Conservation (phyloP, 768 basidiomycete species). For the Chalciporus pseudorubinellus region DNA sequence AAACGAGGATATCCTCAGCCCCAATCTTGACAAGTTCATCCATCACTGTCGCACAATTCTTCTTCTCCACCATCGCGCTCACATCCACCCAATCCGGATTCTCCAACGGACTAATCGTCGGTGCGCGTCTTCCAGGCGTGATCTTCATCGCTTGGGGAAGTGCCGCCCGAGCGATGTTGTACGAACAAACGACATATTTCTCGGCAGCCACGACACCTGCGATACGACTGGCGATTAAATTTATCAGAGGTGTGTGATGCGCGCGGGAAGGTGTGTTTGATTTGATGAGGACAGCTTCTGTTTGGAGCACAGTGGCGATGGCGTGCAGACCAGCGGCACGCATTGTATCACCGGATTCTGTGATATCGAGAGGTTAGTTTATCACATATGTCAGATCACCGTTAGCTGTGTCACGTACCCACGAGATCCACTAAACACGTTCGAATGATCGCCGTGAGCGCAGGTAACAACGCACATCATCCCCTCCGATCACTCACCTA, state of each 20-base stretch:
- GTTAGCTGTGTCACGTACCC: constrained; percentile 54
- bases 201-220: constrained; percentile 87
- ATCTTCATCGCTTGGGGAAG: constrained; percentile 62
- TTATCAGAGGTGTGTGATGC: constrained; percentile 62
- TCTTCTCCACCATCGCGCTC: constrained; percentile 89
- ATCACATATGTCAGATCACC: neutral
- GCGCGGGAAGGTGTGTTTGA: constrained; percentile 64
- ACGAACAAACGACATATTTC: constrained; percentile 87
- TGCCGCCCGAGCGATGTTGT: constrained; percentile 74
- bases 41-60: constrained; percentile 77
- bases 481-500: constrained; percentile 54
- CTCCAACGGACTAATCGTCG: constrained; percentile 85
- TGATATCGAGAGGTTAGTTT: neutral
- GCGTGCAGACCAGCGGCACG: constrained; percentile 94
- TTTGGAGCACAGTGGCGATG: constrained; percentile 82
- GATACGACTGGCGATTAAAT: constrained; percentile 81
- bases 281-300: constrained; percentile 92
- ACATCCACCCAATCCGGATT: constrained; percentile 87
- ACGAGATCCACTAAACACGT: constrained; percentile 71
- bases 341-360: constrained; percentile 99
- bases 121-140: constrained; percentile 87
- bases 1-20: constrained; percentile 87
- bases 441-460: constrained; percentile 5
- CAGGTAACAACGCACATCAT: neutral
- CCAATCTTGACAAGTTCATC: constrained; percentile 80